Evolutionary conservation across 257 asterid species (phyloP), one percentile per base, ranked within the genome.

Genomic region (Rubia yunnanensis): DNA sequence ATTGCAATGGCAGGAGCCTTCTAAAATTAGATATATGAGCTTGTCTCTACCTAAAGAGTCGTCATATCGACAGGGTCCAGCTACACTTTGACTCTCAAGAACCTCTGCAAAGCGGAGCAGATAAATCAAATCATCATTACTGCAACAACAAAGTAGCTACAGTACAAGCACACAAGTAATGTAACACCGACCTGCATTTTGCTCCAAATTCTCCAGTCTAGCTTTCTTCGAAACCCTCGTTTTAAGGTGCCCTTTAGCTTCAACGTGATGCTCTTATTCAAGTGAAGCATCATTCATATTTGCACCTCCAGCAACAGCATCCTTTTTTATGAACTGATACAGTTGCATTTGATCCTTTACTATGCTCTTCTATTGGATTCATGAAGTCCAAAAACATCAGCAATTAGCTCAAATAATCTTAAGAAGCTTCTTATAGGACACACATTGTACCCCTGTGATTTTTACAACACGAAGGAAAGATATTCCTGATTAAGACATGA

Each of bases 11-110:
- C 22, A 39, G 56, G 10, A 22, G 30, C 13, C 22, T 7, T 44
- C 28, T 38, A 23, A 5, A 60, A 34, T 13, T 26, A 23, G 39
- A 68, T 20, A 4, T 27, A 24, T 41, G n/a, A 53, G 23, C 8
- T 66, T 49, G 69, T 50, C 89, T 74, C n/a, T 65, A 87, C 97
- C 94, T 81, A 90, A 78, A 52, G 97, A 90, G 76, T 85, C 87
- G 78, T 87, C 95, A 73, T 81, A 85, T 41, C 95, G 82, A 71
- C 90, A 83, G 64, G 76, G 76, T 54, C 71, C 68, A 52, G 68
- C 75, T 63, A 71, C 69, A 63, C 58, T 78, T 48, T 72, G 62
- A 73, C 77, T 81, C 26, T 85, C 82, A 63, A 57, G 78, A 38
- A 70, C 68, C 71, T 79, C 94, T 90, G 85, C 72, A 74, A 49